phyloP scores from a whole-genome alignment of 1,139 yeast genomes.

The Yarrowia galli region DNA sequence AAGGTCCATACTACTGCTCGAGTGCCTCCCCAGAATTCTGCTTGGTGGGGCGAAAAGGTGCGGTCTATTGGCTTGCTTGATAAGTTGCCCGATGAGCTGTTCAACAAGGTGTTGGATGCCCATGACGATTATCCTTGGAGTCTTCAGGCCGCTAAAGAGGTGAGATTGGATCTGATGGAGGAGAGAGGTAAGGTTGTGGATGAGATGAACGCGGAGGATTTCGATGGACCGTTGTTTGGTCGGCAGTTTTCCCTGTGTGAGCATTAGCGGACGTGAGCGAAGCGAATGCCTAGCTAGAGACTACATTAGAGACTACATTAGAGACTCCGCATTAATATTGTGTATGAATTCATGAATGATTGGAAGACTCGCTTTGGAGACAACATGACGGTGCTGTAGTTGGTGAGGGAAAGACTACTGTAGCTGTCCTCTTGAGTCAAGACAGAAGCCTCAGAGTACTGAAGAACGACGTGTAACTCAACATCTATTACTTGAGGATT shows the following conservation, averaged over 20 bases:
- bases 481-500: too few relatives aligned
- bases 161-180: constrained; percentile 52
- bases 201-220: constrained; percentile 16
- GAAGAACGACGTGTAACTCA: too few relatives aligned
- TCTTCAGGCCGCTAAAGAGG: constrained; percentile 48
- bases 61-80: neutral
- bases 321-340: too few relatives aligned
- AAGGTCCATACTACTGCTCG: constrained; percentile 50
- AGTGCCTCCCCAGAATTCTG: constrained; percentile 56
- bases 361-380: too few relatives aligned
- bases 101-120: constrained; percentile 40
- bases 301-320: too few relatives aligned
- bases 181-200: constrained; percentile 47
- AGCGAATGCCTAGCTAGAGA: too few relatives aligned
- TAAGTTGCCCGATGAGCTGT: constrained; percentile 43
- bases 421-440: too few relatives aligned
- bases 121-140: constrained; percentile 44
- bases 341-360: too few relatives aligned
- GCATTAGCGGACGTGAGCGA: constrained; percentile 10
- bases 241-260: constrained; percentile 34
- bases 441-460: too few relatives aligned
- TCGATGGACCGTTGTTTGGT: constrained; percentile 3
- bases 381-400: too few relatives aligned
- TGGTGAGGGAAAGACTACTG: too few relatives aligned
- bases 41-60: constrained; percentile 52